These are phyloP conservation scores for Pelargonium australe DNA, from an alignment of 441 rosid genomes.

Conservation along the genomic window DNA sequence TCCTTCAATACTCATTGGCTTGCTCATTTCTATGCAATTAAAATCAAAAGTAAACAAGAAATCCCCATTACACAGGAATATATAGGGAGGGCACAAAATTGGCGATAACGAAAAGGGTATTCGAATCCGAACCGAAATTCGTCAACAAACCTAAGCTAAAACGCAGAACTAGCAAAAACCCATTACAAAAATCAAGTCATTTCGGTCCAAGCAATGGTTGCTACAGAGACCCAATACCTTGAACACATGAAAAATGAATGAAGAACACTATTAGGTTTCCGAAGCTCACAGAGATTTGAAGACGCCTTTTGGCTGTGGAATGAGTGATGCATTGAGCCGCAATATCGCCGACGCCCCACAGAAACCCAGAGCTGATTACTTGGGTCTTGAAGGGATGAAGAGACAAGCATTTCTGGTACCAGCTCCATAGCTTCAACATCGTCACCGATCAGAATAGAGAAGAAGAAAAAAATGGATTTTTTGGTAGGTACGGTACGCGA, in stretches of 20 bases:
- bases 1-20: neutral
- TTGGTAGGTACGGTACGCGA: neutral
- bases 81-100: neutral
- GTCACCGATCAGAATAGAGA: slow-evolving; percentile 6
- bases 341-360: slow-evolving; percentile 89
- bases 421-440: slow-evolving; percentile 78
- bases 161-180: neutral
- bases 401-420: slow-evolving; percentile 71
- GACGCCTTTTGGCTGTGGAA: slow-evolving; percentile 51
- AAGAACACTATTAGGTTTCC: neutral
- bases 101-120: neutral
- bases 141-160: slow-evolving; percentile 6
- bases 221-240: slow-evolving; percentile 2
- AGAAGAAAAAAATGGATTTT: neutral
- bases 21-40: neutral
- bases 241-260: neutral
- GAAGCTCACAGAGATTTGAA: slow-evolving; percentile 31
- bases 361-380: slow-evolving; percentile 76
- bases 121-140: neutral
- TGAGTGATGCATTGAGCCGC: slow-evolving; percentile 90
- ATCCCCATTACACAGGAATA: neutral
- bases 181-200: slow-evolving; percentile 2
- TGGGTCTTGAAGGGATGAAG: slow-evolving; percentile 82
- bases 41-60: no score
- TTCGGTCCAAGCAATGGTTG: neutral